Percentiles rank a stretch among this genome's conserved stretches.
These are phyloP conservation scores for Coelastrella sp. DNA, from an alignment of 139 green algal species.

Conservation along the genomic window DNA sequence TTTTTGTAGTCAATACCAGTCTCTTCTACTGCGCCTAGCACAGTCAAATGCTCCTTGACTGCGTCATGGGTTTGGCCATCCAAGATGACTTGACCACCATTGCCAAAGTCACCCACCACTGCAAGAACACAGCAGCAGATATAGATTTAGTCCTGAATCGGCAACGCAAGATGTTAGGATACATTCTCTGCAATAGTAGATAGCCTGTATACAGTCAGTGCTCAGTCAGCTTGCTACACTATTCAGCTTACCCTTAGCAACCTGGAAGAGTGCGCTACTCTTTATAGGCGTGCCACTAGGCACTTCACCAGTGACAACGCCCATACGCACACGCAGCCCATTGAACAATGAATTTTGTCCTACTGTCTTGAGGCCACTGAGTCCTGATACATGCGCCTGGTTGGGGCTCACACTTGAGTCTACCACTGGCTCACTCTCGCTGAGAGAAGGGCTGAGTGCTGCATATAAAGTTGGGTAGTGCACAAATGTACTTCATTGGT, in stretches of 20 bases:
- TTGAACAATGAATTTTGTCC: slow-evolving; percentile 27
- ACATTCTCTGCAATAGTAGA: no score
- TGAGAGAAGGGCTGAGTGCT: no score
- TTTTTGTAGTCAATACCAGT: slow-evolving; percentile 37
- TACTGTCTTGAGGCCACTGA: background rate
- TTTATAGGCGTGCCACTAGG: background rate
- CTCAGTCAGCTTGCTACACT: no score
- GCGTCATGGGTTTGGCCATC: background rate
- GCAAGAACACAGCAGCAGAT: background rate
- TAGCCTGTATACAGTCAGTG: no score
- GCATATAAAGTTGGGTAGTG: no score
- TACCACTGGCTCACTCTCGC: no score
- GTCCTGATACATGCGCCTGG: background rate
- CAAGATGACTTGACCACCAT: slow-evolving; percentile 45
- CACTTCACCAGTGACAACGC: slow-evolving; percentile 56
- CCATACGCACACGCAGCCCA: slow-evolving; percentile 66
- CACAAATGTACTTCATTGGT: no score
- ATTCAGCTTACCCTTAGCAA: slow-evolving; percentile 26
- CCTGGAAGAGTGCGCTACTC: slow-evolving; percentile 13
- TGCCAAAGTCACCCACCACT: slow-evolving; percentile 38
- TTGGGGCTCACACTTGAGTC: no score
- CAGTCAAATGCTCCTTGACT: slow-evolving; percentile 17
- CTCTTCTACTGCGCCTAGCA: slow-evolving; percentile 9
- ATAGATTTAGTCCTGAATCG: no score
- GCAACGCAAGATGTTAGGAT: no score